Evolutionary conservation across 106 monocot species (phyloP), one percentile per base, ranked within the genome.

Genomic region (Cymbidium sinense): DNA sequence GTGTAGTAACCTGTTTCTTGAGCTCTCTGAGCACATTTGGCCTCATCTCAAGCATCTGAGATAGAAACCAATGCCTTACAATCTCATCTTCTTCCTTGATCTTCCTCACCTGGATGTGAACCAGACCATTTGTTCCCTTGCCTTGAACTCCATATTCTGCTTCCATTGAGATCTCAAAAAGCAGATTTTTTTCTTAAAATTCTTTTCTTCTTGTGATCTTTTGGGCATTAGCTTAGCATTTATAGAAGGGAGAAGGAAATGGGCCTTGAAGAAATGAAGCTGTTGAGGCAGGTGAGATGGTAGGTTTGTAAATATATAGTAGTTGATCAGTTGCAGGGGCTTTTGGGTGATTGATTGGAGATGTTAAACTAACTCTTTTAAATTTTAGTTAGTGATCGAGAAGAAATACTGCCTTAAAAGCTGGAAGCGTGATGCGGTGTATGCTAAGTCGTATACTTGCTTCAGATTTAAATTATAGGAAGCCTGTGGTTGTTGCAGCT

Each of bases 11-110:
- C 55, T 76, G 80, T 78, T 80, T 65, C 13, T 71, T 69, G 29
- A 73, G 18, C 30, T 81, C 80, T 77, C 55, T 35, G 73, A 77
- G 76, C 17, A 73, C n/a, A n/a, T n/a, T 43, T 6, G 35, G 65
- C 55, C 62, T 75, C 33, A 28, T 39, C 74, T 85, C 82, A 30
- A 83, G n/a, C 43, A 79, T 69, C 79, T 43, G 77, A 50, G 67
- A 67, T 78, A 58, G 75, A 17, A 50, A 36, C 75, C 30, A 74
- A 62, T 82, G 76, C 76, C 76, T 65, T 2, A 58, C 70, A 74
- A 74, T 80, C 69, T 78, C 77, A 34, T 83, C 77, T 75, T 81
- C 88, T 65, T 85, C 70, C 80, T 83, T 81, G 43, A 85, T 81
- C 75, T 31, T 83, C 70, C 50, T 75, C 50, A 84, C 86, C 74